Base-by-base conservation (phyloP, 2,329 filamentous ascomycete species). In the Conoideocrella luteorostrata region DNA sequence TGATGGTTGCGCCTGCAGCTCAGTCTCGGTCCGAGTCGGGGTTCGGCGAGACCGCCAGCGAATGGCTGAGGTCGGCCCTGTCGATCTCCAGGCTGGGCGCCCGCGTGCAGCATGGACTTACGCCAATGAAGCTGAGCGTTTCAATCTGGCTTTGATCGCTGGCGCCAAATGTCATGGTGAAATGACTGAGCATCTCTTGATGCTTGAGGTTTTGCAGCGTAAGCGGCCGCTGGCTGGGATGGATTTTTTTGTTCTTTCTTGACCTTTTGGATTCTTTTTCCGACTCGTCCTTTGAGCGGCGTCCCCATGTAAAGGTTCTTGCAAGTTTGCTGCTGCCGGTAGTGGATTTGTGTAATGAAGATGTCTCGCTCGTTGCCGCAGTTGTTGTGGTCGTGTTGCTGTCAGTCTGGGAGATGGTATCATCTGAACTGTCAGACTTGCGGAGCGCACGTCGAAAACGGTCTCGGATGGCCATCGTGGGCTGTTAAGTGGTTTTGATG, bases 71-170 rank as follows among this genome's bases (percentile, higher is more conserved):
- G 13, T 39, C 41, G 18, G 46, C 45, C 39, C 49, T 56, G 53
- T 54, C 53, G 45, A 62, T 54, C 37, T 59, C 54, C 24, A 68
- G 45, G 48, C 67, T 70, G 39, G 57, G 56, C 15, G 56, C 50
- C 17, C 67, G 60, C 23, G 69, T 70, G 50, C 63, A 68, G 53
- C 70, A 66, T 17, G 70, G 70, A 53, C 70, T 72, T 52, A 73
- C 56, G 41, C 63, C 65, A 13, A 55, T 46, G 45, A 63, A 64
- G 50, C 57, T 62, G 21, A 57, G 49, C 5, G 51, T 53, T 43
- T 64, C 57, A 17, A 66, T 50, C 49, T 65, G 63, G 26, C 29
- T 55, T 39, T 35, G 57, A 50, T 51, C 60, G 51, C 56, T 59
- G 24, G 65, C 57, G 30, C 71, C 71, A 50, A 74, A 74, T 10